phyloP scores from a whole-genome alignment of 371 early-diverging fungal species.

The Gilbertella persicaria region DNA sequence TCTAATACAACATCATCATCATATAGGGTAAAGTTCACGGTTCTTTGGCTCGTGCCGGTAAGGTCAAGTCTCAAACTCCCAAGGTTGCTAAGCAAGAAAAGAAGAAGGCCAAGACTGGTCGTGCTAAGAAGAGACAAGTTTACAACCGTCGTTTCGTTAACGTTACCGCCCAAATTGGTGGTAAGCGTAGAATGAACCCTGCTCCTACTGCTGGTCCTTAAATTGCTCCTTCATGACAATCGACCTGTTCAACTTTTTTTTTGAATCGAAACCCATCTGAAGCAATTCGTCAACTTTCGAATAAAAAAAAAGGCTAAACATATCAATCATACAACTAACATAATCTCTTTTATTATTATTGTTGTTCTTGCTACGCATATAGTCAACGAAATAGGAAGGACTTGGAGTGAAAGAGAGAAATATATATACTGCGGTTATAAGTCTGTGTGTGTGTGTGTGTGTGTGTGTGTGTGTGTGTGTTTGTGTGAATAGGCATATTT shows the following conservation, averaged over 20 bases:
- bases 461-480: background rate
- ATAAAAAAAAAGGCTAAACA: too few species aligned
- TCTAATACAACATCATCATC: background rate
- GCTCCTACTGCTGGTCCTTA: constrained; percentile 63
- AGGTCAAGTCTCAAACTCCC: constrained; percentile 99
- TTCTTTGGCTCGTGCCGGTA: constrained; percentile 99
- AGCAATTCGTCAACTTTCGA: background rate
- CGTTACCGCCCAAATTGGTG: constrained; percentile 82
- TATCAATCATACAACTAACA: too few species aligned
- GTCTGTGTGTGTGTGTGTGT: background rate
- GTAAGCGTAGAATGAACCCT: constrained; percentile 90
- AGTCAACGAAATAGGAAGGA: constrained; percentile 2
- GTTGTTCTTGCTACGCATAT: too few species aligned
- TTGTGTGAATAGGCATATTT: background rate
- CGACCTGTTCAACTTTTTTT: background rate
- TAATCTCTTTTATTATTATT: too few species aligned
- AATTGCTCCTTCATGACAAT: constrained; percentile 2
- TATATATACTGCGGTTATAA: background rate
- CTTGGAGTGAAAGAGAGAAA: constrained; percentile 2
- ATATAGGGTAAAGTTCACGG: constrained; percentile 98
- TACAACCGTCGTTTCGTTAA: constrained; percentile 99
- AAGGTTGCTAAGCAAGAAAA: constrained; percentile 99
- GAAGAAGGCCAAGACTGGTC: constrained; percentile 91
- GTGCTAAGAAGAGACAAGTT: constrained; percentile 97
- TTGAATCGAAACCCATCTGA: background rate